Evolutionary conservation across 2,329 filamentous ascomycete species (phyloP).

Genomic region (Botryotinia globosa): DNA sequence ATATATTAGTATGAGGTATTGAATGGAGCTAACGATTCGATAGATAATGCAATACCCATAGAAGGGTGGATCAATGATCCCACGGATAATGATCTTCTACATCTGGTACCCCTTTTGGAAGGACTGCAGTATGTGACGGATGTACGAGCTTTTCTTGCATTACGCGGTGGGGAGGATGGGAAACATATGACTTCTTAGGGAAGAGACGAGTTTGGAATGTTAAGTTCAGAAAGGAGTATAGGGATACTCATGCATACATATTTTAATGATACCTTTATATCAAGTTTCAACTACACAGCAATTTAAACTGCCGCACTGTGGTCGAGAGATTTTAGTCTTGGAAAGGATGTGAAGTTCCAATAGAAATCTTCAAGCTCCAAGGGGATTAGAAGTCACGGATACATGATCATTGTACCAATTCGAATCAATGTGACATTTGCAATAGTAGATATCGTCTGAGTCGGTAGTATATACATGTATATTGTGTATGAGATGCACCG

Average conservation of each 20-base stretch:
- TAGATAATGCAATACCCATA: conserved; percentile 98
- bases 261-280: conserved; percentile 19
- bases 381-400: background rate
- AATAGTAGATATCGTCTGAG: background rate
- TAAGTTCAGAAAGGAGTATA: conserved; percentile 9
- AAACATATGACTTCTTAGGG: conserved; percentile 42
- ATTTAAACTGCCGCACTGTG: background rate
- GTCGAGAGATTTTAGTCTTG: background rate
- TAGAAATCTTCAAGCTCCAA: background rate
- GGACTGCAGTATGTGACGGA: conserved; percentile 96
- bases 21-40: conserved; percentile 1
- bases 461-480: too few species aligned
- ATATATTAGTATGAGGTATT: conserved; percentile 18
- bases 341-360: background rate
- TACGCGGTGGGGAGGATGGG: conserved; percentile 80
- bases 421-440: background rate
- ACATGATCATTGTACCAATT: background rate
- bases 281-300: background rate
- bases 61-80: conserved; percentile 99
- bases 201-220: conserved; percentile 6
- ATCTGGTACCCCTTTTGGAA: conserved; percentile 88
- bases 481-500: background rate
- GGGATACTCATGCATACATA: conserved; percentile 20
- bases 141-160: conserved; percentile 82
- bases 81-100: conserved; percentile 90